Conservation (phyloP, 202 grass and related monocot genomes). For the Digitaria exilis region DNA sequence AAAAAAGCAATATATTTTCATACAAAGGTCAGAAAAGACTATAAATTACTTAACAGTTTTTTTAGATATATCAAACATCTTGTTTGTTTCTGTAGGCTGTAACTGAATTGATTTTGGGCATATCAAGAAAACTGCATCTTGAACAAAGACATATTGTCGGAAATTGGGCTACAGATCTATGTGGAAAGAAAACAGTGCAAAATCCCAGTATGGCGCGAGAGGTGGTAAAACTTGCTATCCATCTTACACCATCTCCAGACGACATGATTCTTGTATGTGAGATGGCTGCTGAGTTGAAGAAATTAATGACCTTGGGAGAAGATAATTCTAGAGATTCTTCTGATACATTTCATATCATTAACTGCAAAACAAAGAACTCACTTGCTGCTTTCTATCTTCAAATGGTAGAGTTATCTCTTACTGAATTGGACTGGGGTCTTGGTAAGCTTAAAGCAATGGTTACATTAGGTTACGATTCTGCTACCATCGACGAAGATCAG, state of each 20-base stretch:
- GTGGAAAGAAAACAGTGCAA: conserved; percentile 46
- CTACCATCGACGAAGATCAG: conserved; percentile 46
- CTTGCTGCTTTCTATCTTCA: conserved; percentile 65
- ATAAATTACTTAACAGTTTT: conserved; percentile 13
- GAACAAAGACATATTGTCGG: conserved; percentile 60
- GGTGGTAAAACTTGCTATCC: conserved; percentile 50
- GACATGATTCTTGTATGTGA: conserved; percentile 66
- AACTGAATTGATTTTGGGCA: conserved; percentile 63
- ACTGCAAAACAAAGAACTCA: conserved; percentile 67
- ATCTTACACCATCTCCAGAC: conserved; percentile 60
- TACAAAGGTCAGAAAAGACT: neutral
- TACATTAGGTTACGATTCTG: conserved; percentile 44
- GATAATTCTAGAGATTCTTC: conserved; percentile 54
- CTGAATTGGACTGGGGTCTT: conserved; percentile 75
- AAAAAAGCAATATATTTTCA: conserved; percentile 14
- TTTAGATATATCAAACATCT: conserved; percentile 23
- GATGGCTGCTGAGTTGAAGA: conserved; percentile 57
- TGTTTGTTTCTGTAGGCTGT: conserved; percentile 62
- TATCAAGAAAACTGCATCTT: conserved; percentile 60
- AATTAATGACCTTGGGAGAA: conserved; percentile 50
- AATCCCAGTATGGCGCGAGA: conserved; percentile 51
- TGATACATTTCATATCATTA: conserved; percentile 59
- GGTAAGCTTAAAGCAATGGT: conserved; percentile 67
- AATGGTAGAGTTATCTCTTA: conserved; percentile 68
- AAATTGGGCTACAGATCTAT: conserved; percentile 59